Evolutionary conservation across 1,139 yeast species (phyloP).

Genomic region (Geotrichum cucujoidarum): DNA sequence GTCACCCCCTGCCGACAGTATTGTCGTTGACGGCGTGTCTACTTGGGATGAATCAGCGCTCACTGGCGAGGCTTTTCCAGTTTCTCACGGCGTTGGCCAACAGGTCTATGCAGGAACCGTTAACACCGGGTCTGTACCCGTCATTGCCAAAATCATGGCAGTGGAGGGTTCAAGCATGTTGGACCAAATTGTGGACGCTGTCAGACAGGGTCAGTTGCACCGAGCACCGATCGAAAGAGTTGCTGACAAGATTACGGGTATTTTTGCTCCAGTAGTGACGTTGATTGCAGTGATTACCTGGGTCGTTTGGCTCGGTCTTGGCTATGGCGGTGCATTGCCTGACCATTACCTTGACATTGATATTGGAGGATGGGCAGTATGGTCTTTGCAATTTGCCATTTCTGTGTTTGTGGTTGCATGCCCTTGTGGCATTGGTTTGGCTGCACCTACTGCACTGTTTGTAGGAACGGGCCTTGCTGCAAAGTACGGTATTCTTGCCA

Average conservation of each 20-base stretch:
- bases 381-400: slow-evolving; percentile 74
- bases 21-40: slow-evolving; percentile 51
- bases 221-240: slow-evolving; percentile 71
- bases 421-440: slow-evolving; percentile 87
- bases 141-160: slow-evolving; percentile 55
- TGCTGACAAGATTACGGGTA: slow-evolving; percentile 66
- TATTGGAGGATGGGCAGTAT: slow-evolving; percentile 69
- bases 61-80: slow-evolving; percentile 73
- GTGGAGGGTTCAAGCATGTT: slow-evolving; percentile 61
- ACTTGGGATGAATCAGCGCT: slow-evolving; percentile 73
- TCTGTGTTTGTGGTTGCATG: slow-evolving; percentile 85
- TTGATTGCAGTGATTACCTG: slow-evolving; percentile 58
- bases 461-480: slow-evolving; percentile 90
- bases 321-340: slow-evolving; percentile 53
- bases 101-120: slow-evolving; percentile 71
- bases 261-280: slow-evolving; percentile 67
- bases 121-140: slow-evolving; percentile 52
- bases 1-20: slow-evolving; percentile 68
- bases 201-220: slow-evolving; percentile 66
- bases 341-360: slow-evolving; percentile 53
- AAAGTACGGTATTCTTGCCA: slow-evolving; percentile 64
- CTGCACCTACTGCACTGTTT: slow-evolving; percentile 89
- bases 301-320: slow-evolving; percentile 62
- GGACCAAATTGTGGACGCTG: slow-evolving; percentile 65
- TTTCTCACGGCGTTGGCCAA: slow-evolving; percentile 55